Evolutionary conservation across 2,329 filamentous ascomycete species (phyloP).

Genomic region (Fusarium tricinctum): DNA sequence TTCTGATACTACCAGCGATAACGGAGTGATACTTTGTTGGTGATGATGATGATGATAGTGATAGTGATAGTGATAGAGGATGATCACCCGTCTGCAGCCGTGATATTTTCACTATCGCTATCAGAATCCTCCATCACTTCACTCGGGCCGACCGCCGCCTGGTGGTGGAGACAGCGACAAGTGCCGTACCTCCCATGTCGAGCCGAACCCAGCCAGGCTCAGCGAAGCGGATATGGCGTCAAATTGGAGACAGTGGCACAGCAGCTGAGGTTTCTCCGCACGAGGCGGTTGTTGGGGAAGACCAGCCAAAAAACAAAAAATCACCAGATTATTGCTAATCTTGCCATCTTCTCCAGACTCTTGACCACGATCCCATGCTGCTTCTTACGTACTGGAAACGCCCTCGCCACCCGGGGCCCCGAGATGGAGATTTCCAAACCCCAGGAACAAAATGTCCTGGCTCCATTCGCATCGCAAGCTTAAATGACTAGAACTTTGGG

Average conservation of each 20-base stretch:
- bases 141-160: slow-evolving; percentile 31
- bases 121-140: slow-evolving; percentile 7
- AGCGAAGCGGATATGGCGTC: slow-evolving; percentile 29
- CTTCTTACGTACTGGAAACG: slow-evolving; percentile 27
- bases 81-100: background rate
- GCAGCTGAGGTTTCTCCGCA: slow-evolving; percentile 23
- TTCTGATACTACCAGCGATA: background rate
- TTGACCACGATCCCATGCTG: slow-evolving; percentile 9
- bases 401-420: slow-evolving; percentile 32
- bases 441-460: slow-evolving; percentile 11
- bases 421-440: slow-evolving; percentile 13
- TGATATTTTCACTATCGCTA: slow-evolving; percentile 7
- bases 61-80: background rate
- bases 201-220: slow-evolving; percentile 11
- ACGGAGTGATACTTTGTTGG: background rate
- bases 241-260: slow-evolving; percentile 26
- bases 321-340: background rate
- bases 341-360: slow-evolving; percentile 9
- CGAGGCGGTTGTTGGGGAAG: slow-evolving; percentile 21
- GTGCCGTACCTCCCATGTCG: slow-evolving; percentile 25
- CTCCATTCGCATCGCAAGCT: background rate
- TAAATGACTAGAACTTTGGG: slow-evolving; percentile 1
- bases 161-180: slow-evolving; percentile 27
- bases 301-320: background rate
- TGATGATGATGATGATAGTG: slow-evolving; percentile 3